These are phyloP conservation scores for Speleostelium caveatum DNA, from an alignment of 78 protist species.

Conservation along the genomic window DNA sequence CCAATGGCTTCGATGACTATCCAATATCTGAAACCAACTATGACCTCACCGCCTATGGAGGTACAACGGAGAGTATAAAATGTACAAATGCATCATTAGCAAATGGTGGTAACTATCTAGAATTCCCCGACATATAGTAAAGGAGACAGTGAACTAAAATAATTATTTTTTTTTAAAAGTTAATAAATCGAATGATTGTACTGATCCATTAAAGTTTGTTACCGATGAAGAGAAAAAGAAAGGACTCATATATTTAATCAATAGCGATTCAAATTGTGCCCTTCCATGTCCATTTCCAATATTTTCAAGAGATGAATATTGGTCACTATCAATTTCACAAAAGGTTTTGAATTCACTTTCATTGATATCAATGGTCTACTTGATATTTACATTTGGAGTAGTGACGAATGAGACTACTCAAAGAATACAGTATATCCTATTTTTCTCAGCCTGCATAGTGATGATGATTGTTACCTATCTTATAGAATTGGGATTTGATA, in stretches of 20 bases:
- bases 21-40: neutral
- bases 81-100: too few species aligned
- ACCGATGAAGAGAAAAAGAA: neutral
- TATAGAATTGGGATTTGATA: neutral
- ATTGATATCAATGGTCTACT: neutral
- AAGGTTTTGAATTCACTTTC: neutral
- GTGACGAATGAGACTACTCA: constrained; percentile 18
- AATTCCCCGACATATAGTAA: neutral
- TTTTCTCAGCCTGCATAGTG: neutral
- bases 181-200: neutral
- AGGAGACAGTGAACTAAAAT: neutral
- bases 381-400: constrained; percentile 30
- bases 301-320: neutral
- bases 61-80: too few species aligned
- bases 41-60: too few species aligned
- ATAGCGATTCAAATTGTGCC: neutral
- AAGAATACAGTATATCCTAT: constrained; percentile 33
- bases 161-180: neutral
- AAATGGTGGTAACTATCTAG: too few species aligned
- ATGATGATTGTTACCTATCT: constrained; percentile 5
- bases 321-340: neutral
- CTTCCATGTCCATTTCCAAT: constrained; percentile 21
- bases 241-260: too few species aligned
- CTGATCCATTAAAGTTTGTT: neutral
- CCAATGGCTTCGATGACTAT: neutral